Evolutionary conservation across 805 yeast genomes (phyloP), one percentile per base, ranked within the genome.

Genomic region (Pichia heedii): DNA sequence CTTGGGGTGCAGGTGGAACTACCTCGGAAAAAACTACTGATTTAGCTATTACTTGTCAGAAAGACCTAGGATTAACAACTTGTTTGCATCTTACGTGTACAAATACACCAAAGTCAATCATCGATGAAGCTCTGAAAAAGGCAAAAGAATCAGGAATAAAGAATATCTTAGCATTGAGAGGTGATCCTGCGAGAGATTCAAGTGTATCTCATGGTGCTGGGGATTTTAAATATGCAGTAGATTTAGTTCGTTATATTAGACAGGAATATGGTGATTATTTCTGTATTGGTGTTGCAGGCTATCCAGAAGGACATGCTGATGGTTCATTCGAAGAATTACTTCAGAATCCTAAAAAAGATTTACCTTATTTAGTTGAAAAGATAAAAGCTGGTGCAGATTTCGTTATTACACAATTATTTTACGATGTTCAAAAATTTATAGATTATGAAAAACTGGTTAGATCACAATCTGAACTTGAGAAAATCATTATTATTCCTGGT

Each of bases 1-100:
- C 99, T 0, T 93, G 97, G 97, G 98, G 97, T 29, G 97, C 98
- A 5, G 97, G 97, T 34, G 98, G 98, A 3, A 79, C 95, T 5
- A 87, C 97, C 10, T 78, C 90, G 38, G 82, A 77, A 39, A 88
- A 87, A 66, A 85, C 96, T 0, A 62, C 93, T 46, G 90, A 85
- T 36, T 69, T 93, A 45, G 96, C 96, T 1, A 68, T 76, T 21
- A 73, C 84, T 3, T 82, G 94, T 53, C 86, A 84, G 54, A 66
- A 73, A 37, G 86, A 81, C 39, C 69, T 89, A 46, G 81, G 82
- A 3, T 65, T 90, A n/a, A 87, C 96, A 4, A 87, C 96, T 0
- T 89, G 96, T 51, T 72, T 94, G 67, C 99, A 93, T 61, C 68
- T 93, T 61, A 93, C 99, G 0, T 93, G 98, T 64, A 94, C 99